phyloP scores from a whole-genome alignment of 2,329 filamentous ascomycete species.

The Seiridium unicorne region DNA sequence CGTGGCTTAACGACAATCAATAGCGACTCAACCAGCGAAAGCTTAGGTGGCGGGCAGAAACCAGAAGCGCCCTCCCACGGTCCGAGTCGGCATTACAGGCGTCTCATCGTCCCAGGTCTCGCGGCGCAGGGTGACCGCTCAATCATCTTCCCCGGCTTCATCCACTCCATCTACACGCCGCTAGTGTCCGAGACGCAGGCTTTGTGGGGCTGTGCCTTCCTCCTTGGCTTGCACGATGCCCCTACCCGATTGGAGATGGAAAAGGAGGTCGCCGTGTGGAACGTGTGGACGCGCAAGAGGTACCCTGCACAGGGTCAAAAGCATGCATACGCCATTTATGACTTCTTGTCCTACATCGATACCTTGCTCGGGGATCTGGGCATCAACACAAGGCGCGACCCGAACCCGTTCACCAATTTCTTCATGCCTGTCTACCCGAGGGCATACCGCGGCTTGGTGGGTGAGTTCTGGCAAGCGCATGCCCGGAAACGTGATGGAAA shows the following conservation, averaged over 20 bases:
- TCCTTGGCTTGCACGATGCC: slow-evolving; percentile 21
- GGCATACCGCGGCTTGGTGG: background rate
- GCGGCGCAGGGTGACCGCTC: slow-evolving; percentile 29
- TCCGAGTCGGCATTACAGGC: slow-evolving; percentile 6
- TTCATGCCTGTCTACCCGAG: background rate
- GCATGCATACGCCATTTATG: slow-evolving; percentile 28
- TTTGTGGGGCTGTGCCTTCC: slow-evolving; percentile 27
- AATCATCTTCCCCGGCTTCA: slow-evolving; percentile 28
- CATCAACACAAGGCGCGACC: background rate
- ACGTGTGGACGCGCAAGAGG: slow-evolving; percentile 29
- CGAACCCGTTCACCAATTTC: background rate
- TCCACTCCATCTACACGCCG: slow-evolving; percentile 27
- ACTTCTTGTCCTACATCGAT: slow-evolving; percentile 22
- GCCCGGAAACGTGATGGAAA: background rate
- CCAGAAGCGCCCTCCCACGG: background rate
- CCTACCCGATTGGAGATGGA: slow-evolving; percentile 24
- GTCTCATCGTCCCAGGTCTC: slow-evolving; percentile 18
- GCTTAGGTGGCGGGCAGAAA: background rate
- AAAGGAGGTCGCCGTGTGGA: slow-evolving; percentile 27
- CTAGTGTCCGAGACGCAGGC: slow-evolving; percentile 26
- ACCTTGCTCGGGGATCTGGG: background rate
- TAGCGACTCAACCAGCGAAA: background rate
- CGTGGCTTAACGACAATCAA: background rate
- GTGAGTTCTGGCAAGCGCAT: background rate
- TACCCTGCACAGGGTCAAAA: slow-evolving; percentile 28